These are phyloP conservation scores for Phytophthora colocasiae DNA, from an alignment of 352 stramenopile species.

Conservation along the genomic window DNA sequence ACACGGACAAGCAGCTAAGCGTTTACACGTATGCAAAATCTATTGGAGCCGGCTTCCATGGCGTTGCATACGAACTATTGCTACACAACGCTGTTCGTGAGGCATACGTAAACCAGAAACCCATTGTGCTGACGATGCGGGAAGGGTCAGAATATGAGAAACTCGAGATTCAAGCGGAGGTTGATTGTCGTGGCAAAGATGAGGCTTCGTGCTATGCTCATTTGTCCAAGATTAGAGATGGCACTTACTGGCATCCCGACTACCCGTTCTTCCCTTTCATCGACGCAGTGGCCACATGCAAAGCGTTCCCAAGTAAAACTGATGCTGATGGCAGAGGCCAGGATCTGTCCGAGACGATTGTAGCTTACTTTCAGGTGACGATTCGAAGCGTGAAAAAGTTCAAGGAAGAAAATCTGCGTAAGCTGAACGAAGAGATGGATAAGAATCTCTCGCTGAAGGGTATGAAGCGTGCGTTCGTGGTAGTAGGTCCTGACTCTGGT, in stretches of 20 bases:
- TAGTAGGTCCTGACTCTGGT: constrained; percentile 15
- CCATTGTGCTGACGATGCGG: not conserved
- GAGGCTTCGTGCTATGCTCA: not conserved
- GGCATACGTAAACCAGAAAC: not conserved
- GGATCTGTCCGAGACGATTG: not conserved
- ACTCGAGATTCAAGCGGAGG: not conserved
- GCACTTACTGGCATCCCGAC: not conserved
- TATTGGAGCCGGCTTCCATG: not conserved
- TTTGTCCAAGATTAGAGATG: not conserved
- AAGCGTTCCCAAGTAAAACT: not conserved
- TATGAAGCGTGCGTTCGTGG: constrained; percentile 24
- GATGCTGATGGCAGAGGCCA: too few relatives aligned
- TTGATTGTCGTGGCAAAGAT: not conserved
- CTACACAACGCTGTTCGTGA: not conserved
- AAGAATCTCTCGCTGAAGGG: constrained; percentile 13
- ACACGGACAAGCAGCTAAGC: not conserved
- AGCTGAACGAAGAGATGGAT: constrained; percentile 18
- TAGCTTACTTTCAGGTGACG: not conserved
- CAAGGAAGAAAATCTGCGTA: not conserved
- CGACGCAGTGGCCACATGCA: not conserved
- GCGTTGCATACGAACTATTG: not conserved
- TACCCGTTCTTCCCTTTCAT: not conserved
- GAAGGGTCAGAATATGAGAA: not conserved
- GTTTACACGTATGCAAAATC: not conserved
- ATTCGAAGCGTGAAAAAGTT: not conserved